Base-by-base conservation (phyloP, 2,329 filamentous ascomycete genomes). In the Pseudogymnoascus sp. region DNA sequence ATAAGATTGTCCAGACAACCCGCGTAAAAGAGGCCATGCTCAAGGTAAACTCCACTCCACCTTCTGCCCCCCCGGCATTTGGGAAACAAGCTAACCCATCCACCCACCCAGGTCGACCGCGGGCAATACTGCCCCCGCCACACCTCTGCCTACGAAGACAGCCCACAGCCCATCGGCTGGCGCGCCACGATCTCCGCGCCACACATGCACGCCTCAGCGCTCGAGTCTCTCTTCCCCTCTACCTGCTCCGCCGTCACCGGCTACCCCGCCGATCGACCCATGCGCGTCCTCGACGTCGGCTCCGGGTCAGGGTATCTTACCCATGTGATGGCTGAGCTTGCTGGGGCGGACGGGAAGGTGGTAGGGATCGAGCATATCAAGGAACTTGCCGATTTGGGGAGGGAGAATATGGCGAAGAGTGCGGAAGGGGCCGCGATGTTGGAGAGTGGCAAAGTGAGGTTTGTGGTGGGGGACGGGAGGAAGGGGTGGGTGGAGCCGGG, bases 291-390 rank as follows among this genome's bases (percentile, higher is more conserved):
- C 1, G 90, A 93, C 70, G 82, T 93, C 64, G 90, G 90, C 1
- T 88, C 84, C 56, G 90, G 90, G 0, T 88, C 84, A 1, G 90
- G 90, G 0, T 97, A 97, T 72, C 79, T 99, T 11, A 96, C 92
- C 4, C 91, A 96, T 70, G 86, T 97, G 0, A 76, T 97, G 7
- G 93, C 92, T 0, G 89, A 93, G 72, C 23, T 19, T 65, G 59
- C 26, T n/a, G 61, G 63, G 6, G 60, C 63, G 7, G 68, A 67
- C 3, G 73, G 79, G 0, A 71, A 73, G 7, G 86, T 93, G 0
- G 81, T 93, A 11, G 90, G 90, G 0, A 76, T 93, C 19, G 90
- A 93, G 72, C 90, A 93, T 73, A 90, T 93, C 64, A 71, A 74
- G 10, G 81, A 80, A 64, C 78, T 93, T 62, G 78, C 82, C 44